Evolutionary conservation across 2,329 filamentous ascomycete species (phyloP).

Genomic region (Calonectria hongkongensis): DNA sequence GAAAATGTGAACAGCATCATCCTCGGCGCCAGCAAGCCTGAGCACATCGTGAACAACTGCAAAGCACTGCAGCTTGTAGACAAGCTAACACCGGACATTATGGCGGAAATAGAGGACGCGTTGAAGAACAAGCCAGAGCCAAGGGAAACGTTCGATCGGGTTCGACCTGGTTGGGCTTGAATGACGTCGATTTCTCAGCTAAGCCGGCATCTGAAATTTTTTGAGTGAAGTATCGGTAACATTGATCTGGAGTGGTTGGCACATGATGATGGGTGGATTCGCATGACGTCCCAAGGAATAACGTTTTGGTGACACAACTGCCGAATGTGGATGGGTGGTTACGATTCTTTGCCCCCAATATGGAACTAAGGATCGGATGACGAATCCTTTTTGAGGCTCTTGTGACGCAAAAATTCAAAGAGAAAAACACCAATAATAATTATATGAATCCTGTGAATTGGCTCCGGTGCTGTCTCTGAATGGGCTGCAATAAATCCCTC

Average conservation of each 20-base stretch:
- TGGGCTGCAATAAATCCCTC: too few relatives aligned
- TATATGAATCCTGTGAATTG: too few relatives aligned
- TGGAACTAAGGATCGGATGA: too few relatives aligned
- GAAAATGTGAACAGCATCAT: conserved; percentile 56
- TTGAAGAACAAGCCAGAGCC: conserved; percentile 49
- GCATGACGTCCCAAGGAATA: too few relatives aligned
- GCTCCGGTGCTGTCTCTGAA: too few relatives aligned
- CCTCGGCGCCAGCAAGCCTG: conserved; percentile 54
- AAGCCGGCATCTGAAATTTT: neutral
- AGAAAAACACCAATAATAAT: too few relatives aligned
- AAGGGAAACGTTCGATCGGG: conserved; percentile 10
- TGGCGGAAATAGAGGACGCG: conserved; percentile 52
- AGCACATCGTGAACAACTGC: conserved; percentile 53
- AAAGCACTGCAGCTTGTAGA: conserved; percentile 49
- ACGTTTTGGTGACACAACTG: too few relatives aligned
- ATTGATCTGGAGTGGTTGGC: neutral
- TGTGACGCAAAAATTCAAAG: too few relatives aligned
- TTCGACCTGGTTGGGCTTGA: conserved; percentile 10
- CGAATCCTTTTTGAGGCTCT: too few relatives aligned
- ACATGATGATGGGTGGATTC: neutral
- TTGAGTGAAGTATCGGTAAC: neutral
- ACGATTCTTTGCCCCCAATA: too few relatives aligned
- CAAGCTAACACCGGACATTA: conserved; percentile 47
- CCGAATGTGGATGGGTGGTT: too few relatives aligned
- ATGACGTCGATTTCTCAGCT: too few relatives aligned